A percentile compares a stretch with the other conserved stretches of the same genome.
Evolutionary conservation across 768 basidiomycete species (phyloP).

Genomic region (Lactarius vividus): DNA sequence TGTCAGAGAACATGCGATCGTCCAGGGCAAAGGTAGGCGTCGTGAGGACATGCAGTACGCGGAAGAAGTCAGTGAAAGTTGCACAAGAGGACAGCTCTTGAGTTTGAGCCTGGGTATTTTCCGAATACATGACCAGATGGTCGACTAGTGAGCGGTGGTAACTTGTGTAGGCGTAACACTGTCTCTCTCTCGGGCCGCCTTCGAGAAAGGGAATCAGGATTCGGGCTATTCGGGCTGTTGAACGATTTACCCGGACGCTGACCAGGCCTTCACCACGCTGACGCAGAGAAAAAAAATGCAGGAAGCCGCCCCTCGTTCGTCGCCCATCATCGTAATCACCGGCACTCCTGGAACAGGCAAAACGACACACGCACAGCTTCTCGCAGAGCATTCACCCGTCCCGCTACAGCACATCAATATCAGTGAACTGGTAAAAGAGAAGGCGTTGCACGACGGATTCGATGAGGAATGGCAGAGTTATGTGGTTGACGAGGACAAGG

Average conservation of each 20-base stretch:
- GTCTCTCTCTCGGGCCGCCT: neutral
- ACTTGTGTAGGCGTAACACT: no score
- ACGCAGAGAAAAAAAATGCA: slow-evolving; percentile 14
- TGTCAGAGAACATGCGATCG: neutral
- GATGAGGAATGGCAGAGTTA: slow-evolving; percentile 96
- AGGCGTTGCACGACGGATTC: slow-evolving; percentile 74
- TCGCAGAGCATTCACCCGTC: slow-evolving; percentile 66
- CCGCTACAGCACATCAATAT: slow-evolving; percentile 84
- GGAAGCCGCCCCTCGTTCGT: slow-evolving; percentile 30
- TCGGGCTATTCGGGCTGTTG: neutral
- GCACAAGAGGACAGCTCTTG: neutral
- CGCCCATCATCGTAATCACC: slow-evolving; percentile 78
- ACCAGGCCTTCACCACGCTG: neutral
- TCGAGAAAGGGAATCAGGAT: neutral
- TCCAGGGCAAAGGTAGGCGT: neutral
- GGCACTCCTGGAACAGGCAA: slow-evolving; percentile 97
- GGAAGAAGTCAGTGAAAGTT: neutral
- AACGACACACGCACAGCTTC: slow-evolving; percentile 86
- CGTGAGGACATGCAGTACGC: neutral
- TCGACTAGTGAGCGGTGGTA: no score
- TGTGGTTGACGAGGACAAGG: slow-evolving; percentile 95
- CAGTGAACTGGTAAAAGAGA: slow-evolving; percentile 85
- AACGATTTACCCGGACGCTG: neutral
- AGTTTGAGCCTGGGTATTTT: neutral
- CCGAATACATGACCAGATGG: neutral